Base-by-base conservation (phyloP, 1,139 yeast genomes). In the Suhomyces choctaworum region DNA sequence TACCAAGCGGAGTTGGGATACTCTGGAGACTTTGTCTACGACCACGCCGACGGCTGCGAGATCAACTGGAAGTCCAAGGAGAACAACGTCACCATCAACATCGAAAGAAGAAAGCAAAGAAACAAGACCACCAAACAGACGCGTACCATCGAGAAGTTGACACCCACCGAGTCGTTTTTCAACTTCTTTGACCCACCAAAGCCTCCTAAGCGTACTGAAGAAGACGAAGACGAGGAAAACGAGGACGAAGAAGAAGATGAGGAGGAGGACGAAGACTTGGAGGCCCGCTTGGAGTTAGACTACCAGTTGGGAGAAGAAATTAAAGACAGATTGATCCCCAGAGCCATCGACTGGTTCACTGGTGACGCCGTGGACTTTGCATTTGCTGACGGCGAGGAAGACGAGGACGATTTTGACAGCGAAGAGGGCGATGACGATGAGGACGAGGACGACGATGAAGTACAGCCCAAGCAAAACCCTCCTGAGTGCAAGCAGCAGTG, bases 291-390 rank as follows among this genome's bases (percentile, higher is more conserved):
- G 52, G 97, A 90, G 53, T 71, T 86, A 54, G 99, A 92, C 66
- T 94, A 92, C 68, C 95, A 90, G 58, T 73, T 90, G 48, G 99
- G 98, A 44, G 99, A 92, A 66, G 94, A 89, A 56, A 81, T 92
- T 61, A 92, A 94, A 70, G 97, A 94, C 62, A 83, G 94, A 62
- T 77, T 92, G 59, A 84, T 92, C 49, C 97, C 97, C 46, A 80
- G 96, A 55, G 97, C 97, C 37, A 78, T 92, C 52, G 97, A 90
- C 63, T 92, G 97, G 97, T 92, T 88, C 62, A 90, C 97, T 12
- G 97, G 98, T 34, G 89, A 85, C 49, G 98, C 98, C n/a, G 77
- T 90, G 40, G 78, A 74, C 35, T 74, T 63, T 47, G 79, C 70
- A 24, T 72, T 60, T 53, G 66, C 70, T 17, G 73, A 65, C 32